Evolutionary conservation across 805 yeast species (phyloP).

Genomic region (Candida ovalis): DNA sequence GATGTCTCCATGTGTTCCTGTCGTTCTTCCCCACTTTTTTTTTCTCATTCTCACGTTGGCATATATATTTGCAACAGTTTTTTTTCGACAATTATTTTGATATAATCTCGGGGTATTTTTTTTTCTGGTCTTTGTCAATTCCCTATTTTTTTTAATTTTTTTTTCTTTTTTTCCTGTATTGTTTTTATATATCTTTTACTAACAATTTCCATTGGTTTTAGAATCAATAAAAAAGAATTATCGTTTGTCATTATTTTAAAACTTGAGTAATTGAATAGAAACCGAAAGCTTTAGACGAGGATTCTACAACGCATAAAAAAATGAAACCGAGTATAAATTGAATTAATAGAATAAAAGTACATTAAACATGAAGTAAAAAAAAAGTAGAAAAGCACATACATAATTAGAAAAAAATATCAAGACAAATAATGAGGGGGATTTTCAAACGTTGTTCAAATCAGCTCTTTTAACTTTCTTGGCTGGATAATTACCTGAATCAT

Average conservation of each 20-base stretch:
- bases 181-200: background rate
- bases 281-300: too few relatives aligned
- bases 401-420: background rate
- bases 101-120: background rate
- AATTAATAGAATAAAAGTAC: too few relatives aligned
- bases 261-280: background rate
- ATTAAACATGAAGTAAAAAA: background rate
- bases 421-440: too few relatives aligned
- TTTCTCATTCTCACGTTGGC: background rate
- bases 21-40: constrained; percentile 5
- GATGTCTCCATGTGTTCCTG: background rate
- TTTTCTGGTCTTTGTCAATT: constrained; percentile 1
- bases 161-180: background rate
- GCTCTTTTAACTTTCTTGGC: constrained; percentile 21
- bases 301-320: too few relatives aligned
- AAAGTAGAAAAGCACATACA: background rate
- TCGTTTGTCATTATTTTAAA: background rate
- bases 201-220: background rate
- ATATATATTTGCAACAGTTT: background rate
- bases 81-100: background rate
- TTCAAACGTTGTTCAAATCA: constrained; percentile 16
- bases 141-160: background rate
- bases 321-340: too few relatives aligned
- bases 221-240: background rate
- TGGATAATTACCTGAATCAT: background rate